These are phyloP conservation scores for Aspergillus versicolor DNA, from an alignment of 2,329 filamentous ascomycete species.

Conservation along the genomic window DNA sequence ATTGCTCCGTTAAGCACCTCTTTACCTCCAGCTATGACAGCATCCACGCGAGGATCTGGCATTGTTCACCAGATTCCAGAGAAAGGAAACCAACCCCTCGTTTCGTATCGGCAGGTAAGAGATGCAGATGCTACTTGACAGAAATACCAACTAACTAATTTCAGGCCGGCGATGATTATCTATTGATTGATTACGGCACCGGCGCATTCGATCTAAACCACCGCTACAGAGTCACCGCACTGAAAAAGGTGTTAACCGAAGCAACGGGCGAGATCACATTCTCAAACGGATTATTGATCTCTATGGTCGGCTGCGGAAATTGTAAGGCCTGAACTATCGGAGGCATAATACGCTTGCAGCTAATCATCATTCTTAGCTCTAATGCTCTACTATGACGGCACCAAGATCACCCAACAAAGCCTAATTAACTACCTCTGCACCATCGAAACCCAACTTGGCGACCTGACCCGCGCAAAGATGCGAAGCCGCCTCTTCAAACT, in stretches of 20 bases:
- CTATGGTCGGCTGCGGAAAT: constrained; percentile 53
- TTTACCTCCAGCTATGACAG: constrained; percentile 19
- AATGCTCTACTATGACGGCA: constrained; percentile 48
- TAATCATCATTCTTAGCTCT: constrained; percentile 28
- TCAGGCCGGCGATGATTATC: constrained; percentile 51
- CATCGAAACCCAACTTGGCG: constrained; percentile 41
- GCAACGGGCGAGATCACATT: constrained; percentile 35
- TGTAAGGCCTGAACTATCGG: constrained; percentile 21
- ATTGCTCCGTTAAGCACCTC: constrained; percentile 33
- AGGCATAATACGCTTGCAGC: background rate
- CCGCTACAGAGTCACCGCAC: constrained; percentile 54
- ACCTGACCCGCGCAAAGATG: constrained; percentile 41
- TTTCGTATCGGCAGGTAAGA: constrained; percentile 43
- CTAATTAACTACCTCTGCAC: constrained; percentile 38
- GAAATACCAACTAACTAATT: constrained; percentile 13
- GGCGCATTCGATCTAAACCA: constrained; percentile 59
- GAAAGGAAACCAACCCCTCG: constrained; percentile 36
- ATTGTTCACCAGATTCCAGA: constrained; percentile 37
- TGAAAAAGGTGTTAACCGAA: constrained; percentile 50
- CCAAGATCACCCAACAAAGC: constrained; percentile 36
- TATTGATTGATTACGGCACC: constrained; percentile 59
- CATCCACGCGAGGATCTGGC: constrained; percentile 27
- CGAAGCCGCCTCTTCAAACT: constrained; percentile 47
- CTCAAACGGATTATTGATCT: constrained; percentile 47
- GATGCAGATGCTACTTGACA: background rate